Evolutionary conservation across 2,329 filamentous ascomycete genomes (phyloP), one percentile per base, ranked within the genome.

Genomic region (Nannizzia gypsea): DNA sequence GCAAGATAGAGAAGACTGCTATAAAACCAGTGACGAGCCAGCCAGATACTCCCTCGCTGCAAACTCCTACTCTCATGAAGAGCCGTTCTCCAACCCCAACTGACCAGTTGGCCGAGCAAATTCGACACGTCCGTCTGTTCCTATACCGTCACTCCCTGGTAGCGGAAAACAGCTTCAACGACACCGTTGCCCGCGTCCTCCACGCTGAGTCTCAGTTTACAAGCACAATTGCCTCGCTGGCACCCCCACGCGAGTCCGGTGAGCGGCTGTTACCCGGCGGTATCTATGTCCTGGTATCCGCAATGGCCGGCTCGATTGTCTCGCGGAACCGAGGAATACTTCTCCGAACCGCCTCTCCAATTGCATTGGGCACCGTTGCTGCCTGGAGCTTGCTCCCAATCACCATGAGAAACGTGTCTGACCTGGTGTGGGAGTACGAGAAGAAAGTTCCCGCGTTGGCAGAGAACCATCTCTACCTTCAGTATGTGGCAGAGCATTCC

Each of bases 241-340:
- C 91, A 20, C 93, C 93, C 31, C 80, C 90, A 40, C 86, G 86
- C 68, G 87, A 92, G 75, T 89, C 85, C 62, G 89, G 88, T 72
- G 93, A 99, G 80, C 85, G 85, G 71, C 81, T 99, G 60, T 85
- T 97, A 76, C 93, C 93, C 36, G 92, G 92, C 26, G 80, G 85
- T 62, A 84, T 97, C 66, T 97, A 97, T 77, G 90, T 97, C 54
- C 82, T 96, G 31, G 91, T 99, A 55, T 87, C 91, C 46, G 86
- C 89, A 68, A 96, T 99, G 91, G 89, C 93, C 38, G 93, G 92
- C 67, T 90, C 85, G 74, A 97, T 99, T 72, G 79, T 96, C 59
- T 84, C 89, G 59, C 85, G 92, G 64, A 95, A 95, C 79, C 85
- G 92, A 67, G 91, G 88, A 73, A 81, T 97, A 64, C 73, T 96